Base-by-base conservation (phyloP, 2,329 filamentous ascomycete species). In the Trichoderma koningiopsis region DNA sequence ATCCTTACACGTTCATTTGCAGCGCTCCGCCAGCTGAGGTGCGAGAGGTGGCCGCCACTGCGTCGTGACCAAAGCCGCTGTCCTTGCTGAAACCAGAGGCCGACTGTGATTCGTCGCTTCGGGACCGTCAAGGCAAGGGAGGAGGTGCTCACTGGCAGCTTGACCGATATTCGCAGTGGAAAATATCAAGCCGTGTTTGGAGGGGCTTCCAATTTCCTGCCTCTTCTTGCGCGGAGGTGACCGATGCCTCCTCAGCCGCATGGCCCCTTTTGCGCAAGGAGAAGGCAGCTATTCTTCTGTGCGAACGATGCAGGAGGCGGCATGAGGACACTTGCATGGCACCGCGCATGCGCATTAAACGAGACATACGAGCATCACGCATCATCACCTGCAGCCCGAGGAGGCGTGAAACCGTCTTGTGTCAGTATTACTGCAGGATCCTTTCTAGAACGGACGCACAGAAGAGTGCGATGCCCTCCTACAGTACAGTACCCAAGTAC, bases 371-470 rank as follows among this genome's bases (percentile, higher is more conserved):
- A 33, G 33, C 33, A 8, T 57, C 24, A 66, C 56, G 40, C 53
- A 66, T 66, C 55, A 58, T 67, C 55, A 57, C 37, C 55, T 67
- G 63, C 63, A 47, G 29, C 40, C 47, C 22, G 22, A 67, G 53
- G 63, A 31, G 35, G 29, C 19, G 53, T 57, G 63, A 58, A 52
- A 55, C 55, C 19, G 7, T 5, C 33, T n/a, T 55, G 49, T 31
- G 61, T 56, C 61, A 64, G 61, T 52, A 58, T 67, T 67, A 33
- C 63, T 49, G 43, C 63, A 47, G 63, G 37, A 58, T 52, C 53
- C 53, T 58, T 67, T 67, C 55, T 59, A 59, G 55, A 67, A 67
- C 58, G 63, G 53, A 67, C 31, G 63, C 55, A 59, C 52, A 55
- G 63, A 67, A 67, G 40, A 59, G 40, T 47, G 53, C 40, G 37